Conservation (phyloP, 2,329 filamentous ascomycete genomes). For the Colletotrichum orbiculare region DNA sequence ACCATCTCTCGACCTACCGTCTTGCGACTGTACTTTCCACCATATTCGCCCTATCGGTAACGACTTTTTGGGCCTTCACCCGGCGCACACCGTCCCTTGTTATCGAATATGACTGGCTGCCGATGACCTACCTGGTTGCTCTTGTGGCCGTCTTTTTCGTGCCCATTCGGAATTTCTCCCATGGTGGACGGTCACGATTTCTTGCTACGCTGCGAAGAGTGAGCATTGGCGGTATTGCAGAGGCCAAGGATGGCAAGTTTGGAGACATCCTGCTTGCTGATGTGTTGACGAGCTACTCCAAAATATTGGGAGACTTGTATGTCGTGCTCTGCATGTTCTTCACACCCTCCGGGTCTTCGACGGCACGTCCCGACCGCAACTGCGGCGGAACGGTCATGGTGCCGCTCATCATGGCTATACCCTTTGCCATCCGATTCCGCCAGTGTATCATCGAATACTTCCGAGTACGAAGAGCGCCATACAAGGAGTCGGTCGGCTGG, state of each 20-base stretch:
- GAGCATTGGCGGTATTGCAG: slow-evolving; percentile 85
- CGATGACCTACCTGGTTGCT: slow-evolving; percentile 82
- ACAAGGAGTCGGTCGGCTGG: slow-evolving; percentile 71
- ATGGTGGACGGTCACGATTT: slow-evolving; percentile 79
- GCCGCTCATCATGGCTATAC: slow-evolving; percentile 84
- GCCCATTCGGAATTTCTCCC: slow-evolving; percentile 75
- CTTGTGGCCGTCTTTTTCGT: slow-evolving; percentile 78
- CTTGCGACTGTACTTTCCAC: slow-evolving; percentile 81
- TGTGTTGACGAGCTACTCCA: slow-evolving; percentile 93
- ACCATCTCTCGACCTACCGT: slow-evolving; percentile 87
- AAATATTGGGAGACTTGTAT: slow-evolving; percentile 90
- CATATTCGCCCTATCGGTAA: slow-evolving; percentile 76
- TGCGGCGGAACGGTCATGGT: slow-evolving; percentile 85
- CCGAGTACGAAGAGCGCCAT: slow-evolving; percentile 72
- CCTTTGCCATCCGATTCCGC: slow-evolving; percentile 85
- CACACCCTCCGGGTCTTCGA: slow-evolving; percentile 75
- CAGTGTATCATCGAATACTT: slow-evolving; percentile 92
- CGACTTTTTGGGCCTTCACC: slow-evolving; percentile 87
- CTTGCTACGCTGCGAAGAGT: slow-evolving; percentile 82
- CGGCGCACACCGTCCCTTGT: slow-evolving; percentile 76
- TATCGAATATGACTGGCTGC: slow-evolving; percentile 84
- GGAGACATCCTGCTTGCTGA: slow-evolving; percentile 94
- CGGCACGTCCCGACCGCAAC: slow-evolving; percentile 80
- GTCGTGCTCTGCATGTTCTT: slow-evolving; percentile 94
- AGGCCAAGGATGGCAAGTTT: slow-evolving; percentile 90